phyloP scores from a whole-genome alignment of 2,329 filamentous ascomycete species.

The Neoscytalidium dimidiatum region DNA sequence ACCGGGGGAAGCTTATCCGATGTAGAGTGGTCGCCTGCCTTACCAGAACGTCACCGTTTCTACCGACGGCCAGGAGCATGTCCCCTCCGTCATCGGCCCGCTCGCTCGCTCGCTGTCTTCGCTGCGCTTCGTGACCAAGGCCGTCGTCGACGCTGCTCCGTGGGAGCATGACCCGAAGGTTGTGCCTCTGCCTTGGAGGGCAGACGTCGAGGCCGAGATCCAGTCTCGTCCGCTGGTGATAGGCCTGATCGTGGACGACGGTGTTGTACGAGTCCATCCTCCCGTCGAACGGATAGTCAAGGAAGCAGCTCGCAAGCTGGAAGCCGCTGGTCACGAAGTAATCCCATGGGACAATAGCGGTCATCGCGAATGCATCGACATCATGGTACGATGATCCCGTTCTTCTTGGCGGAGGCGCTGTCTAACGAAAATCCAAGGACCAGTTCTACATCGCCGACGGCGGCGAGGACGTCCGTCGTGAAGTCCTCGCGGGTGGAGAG shows the following conservation, averaged over 20 bases:
- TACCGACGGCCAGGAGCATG: constrained; percentile 64
- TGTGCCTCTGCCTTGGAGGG: constrained; percentile 66
- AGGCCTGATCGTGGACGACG: constrained; percentile 23
- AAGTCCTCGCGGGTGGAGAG: constrained; percentile 31
- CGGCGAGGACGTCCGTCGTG: not conserved
- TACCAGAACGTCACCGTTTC: constrained; percentile 56
- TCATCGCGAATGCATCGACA: constrained; percentile 4
- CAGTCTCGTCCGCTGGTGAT: constrained; percentile 50
- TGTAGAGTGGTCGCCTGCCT: constrained; percentile 53
- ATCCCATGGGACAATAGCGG: constrained; percentile 36
- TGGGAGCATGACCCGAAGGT: constrained; percentile 69
- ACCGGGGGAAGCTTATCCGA: constrained; percentile 7
- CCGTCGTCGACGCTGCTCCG: constrained; percentile 59
- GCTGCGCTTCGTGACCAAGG: constrained; percentile 58
- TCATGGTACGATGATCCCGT: constrained; percentile 4
- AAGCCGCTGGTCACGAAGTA: constrained; percentile 31
- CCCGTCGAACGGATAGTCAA: constrained; percentile 31
- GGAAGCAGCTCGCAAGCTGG: constrained; percentile 28
- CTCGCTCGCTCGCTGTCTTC: constrained; percentile 58
- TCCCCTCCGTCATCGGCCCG: constrained; percentile 65
- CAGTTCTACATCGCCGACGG: constrained; percentile 7
- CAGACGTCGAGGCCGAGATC: constrained; percentile 52
- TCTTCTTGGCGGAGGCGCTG: not conserved
- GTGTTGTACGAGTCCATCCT: constrained; percentile 1
- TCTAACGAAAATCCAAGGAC: constrained; percentile 18